Base-by-base conservation (phyloP, 768 basidiomycete species). In the Strobilomyces confusus region DNA sequence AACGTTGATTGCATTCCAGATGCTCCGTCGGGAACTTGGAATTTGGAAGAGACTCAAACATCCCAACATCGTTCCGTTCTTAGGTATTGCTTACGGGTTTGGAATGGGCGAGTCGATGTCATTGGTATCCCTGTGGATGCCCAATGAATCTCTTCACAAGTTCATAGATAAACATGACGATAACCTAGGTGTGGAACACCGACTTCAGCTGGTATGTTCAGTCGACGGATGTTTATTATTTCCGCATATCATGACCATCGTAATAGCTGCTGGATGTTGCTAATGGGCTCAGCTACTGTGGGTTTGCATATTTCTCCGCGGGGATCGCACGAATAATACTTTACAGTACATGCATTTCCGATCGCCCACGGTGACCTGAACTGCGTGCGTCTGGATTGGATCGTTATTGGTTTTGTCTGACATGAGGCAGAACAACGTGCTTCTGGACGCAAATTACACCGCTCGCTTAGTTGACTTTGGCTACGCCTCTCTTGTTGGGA, bases 41-140 rank as follows among this genome's bases (percentile, higher is more conserved):
- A 26, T 26, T 26, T 26, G 26, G 26, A 26, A 26, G 26, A 26
- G 56, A 32, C 51, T 71, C 0, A 20, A 58, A 1, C 66, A 70
- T 42, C 11, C 11, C 15, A 63, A 69, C 30, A 36, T 72, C 1
- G 54, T 72, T 15, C 69, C 51, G 1, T 59, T 71, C 29, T 58
- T 63, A 15, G 34, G 55, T 4, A 25, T 56, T 32, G 26, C 44
- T 3, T 43, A 48, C 9, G 52, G 51, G 3, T 72, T 70, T 53
- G 69, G 68, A 11, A 60, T 60, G 43, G 40, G 17, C 2, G 61
- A 20, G 9, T 7, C 59, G 13, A 52, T 52, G 33, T 68, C 68
- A 1, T 52, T 72, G 58, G 69, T 71, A 6, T 69, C 65, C 5
- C 60, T 61, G 4, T 71, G 70, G 71, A 59, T 69, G 55, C 61